Evolutionary conservation across 768 basidiomycete genomes (phyloP), one percentile per base, ranked within the genome.

Genomic region (Boletellus emodensis): DNA sequence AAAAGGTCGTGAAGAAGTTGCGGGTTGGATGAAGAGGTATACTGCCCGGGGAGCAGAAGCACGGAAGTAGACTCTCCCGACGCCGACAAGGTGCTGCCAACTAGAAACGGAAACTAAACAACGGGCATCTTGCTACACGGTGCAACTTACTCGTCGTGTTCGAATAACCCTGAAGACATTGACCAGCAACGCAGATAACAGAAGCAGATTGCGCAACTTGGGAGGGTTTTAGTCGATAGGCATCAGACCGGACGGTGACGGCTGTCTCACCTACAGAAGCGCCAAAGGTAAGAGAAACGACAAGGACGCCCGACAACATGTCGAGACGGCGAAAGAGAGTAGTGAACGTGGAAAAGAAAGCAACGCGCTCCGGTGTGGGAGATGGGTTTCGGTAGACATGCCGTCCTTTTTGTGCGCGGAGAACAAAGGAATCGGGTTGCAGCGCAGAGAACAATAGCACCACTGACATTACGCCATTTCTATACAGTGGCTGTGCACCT

Each of bases 111-210:
- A 42, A 47, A 26, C 51, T 63, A 30, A 65, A 18, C 17, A 39
- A 33, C 9, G 20, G 57, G n/a, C 47, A 56, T 43, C 39, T n/a
- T 24, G 37, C 37, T 5, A 18, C 32, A 45, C 4, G 35, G 49
- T 17, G 24, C 32, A 51, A 83, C 87, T 71, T 60, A 79, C 78
- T 63, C 34, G 87, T 85, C 20, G 76, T 79, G 62, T 91, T 90
- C 30, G 86, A 81, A 69, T 71, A 79, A 51, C 90, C 90, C 67
- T 90, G 78, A 49, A 91, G 71, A 74, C 90, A 91, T 85, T 92
- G 88, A 59, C 89, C 89, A 65, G 89, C 85, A 87, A 88, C 74
- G 76, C 89, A 91, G 54, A 92, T 75, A 49, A 90, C 82, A 61
- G 83, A 68, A 52, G 72, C 66, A 57, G 77, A 74, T 66, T 84